These are phyloP conservation scores for Hirsutella minnesotensis DNA, from an alignment of 2,329 filamentous ascomycete species.

Conservation along the genomic window DNA sequence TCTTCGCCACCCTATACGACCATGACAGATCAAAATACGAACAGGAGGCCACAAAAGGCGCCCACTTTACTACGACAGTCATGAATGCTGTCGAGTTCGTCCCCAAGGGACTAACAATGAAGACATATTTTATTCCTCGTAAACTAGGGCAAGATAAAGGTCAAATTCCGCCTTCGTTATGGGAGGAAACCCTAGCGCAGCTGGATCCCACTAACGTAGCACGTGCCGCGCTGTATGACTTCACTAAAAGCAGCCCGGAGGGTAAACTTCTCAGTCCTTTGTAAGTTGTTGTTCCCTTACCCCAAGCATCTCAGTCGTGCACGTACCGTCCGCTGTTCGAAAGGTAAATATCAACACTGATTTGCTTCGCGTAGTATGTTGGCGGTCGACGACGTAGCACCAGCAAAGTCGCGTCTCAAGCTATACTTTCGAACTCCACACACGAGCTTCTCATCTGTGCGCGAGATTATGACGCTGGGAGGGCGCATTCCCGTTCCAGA, in stretches of 20 bases:
- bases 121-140: not conserved
- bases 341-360: too few species aligned
- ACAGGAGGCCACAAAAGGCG: not conserved
- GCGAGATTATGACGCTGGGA: not conserved
- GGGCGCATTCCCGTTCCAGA: not conserved
- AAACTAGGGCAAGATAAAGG: not conserved
- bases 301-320: too few species aligned
- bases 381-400: not conserved
- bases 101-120: not conserved
- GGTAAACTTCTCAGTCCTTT: not conserved
- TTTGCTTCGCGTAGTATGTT: too few species aligned
- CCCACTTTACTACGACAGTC: not conserved
- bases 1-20: not conserved
- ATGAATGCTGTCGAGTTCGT: not conserved
- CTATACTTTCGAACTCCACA: not conserved
- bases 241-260: not conserved
- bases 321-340: too few species aligned
- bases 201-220: not conserved
- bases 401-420: not conserved
- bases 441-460: not conserved
- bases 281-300: too few species aligned
- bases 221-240: not conserved
- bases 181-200: not conserved
- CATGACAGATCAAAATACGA: not conserved
- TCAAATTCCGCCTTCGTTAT: not conserved